Evolutionary conservation across 2,329 filamentous ascomycete genomes (phyloP).

Genomic region (Aureobasidium subglaciale): DNA sequence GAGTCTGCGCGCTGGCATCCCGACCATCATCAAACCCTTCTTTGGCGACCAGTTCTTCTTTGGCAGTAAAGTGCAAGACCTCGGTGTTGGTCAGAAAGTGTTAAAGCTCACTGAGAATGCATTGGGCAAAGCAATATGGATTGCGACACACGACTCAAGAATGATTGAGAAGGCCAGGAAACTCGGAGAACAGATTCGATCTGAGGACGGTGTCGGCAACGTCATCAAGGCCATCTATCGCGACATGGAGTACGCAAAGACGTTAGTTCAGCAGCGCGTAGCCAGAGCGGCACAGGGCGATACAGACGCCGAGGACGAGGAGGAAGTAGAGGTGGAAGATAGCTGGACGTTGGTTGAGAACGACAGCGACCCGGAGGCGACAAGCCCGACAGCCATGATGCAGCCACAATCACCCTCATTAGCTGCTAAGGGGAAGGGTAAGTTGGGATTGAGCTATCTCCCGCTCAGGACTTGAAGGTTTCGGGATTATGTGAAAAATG

Average conservation of each 20-base stretch:
- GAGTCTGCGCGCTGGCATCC: conserved; percentile 80
- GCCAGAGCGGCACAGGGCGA: conserved; percentile 20
- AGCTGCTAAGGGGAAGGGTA: neutral
- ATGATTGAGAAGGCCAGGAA: conserved; percentile 83
- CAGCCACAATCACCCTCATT: conserved; percentile 13
- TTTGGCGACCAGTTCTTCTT: conserved; percentile 99
- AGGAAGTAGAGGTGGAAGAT: conserved; percentile 28
- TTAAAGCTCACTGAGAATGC: conserved; percentile 82
- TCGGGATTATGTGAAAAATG: conserved; percentile 1
- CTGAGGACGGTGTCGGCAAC: conserved; percentile 79
- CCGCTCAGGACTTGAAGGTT: neutral
- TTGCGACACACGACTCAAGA: conserved; percentile 79
- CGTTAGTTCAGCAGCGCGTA: conserved; percentile 60
- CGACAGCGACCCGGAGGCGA: conserved; percentile 37
- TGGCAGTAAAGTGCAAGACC: conserved; percentile 77
- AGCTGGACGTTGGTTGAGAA: conserved; percentile 80
- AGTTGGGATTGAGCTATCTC: neutral
- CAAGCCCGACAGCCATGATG: conserved; percentile 16
- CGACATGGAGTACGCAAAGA: conserved; percentile 86
- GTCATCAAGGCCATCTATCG: conserved; percentile 92
- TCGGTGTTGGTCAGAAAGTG: conserved; percentile 84
- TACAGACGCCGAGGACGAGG: conserved; percentile 24
- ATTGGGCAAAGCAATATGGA: conserved; percentile 83
- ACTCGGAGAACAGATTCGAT: conserved; percentile 80
- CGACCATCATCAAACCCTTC: conserved; percentile 92